A percentile compares a stretch with the other conserved stretches of the same genome.
Conservation (phyloP, 768 basidiomycete genomes). For the Mycena indigotica region DNA sequence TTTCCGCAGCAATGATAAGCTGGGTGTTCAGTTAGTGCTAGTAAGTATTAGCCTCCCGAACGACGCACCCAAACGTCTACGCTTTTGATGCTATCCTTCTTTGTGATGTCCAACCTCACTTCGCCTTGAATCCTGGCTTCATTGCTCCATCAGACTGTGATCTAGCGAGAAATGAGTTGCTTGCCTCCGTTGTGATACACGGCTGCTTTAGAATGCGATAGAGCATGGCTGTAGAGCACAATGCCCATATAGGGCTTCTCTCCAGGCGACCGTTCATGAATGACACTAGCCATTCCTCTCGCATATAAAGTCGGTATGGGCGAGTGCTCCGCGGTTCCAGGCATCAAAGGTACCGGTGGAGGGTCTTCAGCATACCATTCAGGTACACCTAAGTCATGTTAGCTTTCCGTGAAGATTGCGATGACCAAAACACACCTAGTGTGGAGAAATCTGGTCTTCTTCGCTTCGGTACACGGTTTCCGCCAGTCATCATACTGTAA, state of each 20-base stretch:
- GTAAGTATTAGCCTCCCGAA: too few species aligned
- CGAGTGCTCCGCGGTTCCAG: constrained; percentile 4
- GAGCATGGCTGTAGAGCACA: constrained; percentile 12
- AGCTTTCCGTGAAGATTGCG: too few species aligned
- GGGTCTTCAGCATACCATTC: constrained; percentile 15
- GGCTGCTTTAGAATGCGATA: not conserved
- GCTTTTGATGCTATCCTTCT: not conserved
- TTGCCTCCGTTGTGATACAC: constrained; percentile 9
- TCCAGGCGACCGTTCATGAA: constrained; percentile 6
- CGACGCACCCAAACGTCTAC: constrained; percentile 9
- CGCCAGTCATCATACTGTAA: constrained; percentile 14
- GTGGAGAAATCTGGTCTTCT: constrained; percentile 11
- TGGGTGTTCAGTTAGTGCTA: too few species aligned
- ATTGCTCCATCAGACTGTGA: not conserved
- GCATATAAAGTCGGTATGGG: not conserved
- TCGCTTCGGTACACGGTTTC: constrained; percentile 14
- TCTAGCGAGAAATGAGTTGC: not conserved
- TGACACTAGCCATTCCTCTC: not conserved
- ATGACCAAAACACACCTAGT: constrained; percentile 6
- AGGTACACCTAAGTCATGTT: constrained; percentile 10
- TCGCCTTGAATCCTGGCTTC: constrained; percentile 8
- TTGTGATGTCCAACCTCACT: not conserved
- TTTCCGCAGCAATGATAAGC: constrained; percentile 5
- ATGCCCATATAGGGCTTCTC: constrained; percentile 10
- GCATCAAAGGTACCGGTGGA: constrained; percentile 9